Base-by-base conservation (phyloP, 352 stramenopile genomes). In the Globisporangium iwayamae region DNA sequence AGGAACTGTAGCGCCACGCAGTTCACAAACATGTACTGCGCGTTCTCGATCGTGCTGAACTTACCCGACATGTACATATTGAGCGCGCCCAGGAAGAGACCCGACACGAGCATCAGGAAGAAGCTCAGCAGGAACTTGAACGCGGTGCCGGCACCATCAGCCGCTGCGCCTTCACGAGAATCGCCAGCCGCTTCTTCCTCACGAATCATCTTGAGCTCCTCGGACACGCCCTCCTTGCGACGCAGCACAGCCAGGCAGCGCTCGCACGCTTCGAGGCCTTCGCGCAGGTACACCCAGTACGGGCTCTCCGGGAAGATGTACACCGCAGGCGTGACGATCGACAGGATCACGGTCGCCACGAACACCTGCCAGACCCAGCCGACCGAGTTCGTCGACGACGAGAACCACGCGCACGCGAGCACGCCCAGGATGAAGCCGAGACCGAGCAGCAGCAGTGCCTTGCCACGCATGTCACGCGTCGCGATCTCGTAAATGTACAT, bases 401-500 rank as follows among this genome's bases (percentile, higher is more conserved):
- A 87, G 57, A 91, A 91, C 76, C 76, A 93, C 32, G 82, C 73
- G 14, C 75, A 77, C 18, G 79, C 75, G 38, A 89, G 62, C 9
- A 87, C 81, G 34, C 85, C 85, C 2, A 86, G 61, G 57, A 89
- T 73, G 32, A 93, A 92, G 22, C 83, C 82, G 65, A 86, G 69
- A 16, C 82, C 85, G 0, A 95, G 69, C 56, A 92, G 72, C 46
- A 95, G 68, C 60, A 95, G 59, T 46, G 83, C 81, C 70, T 93
- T 93, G 60, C 83, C 78, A 47, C 86, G 84, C 84, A 93, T 93
- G 41, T 93, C 84, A 8, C 75, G 79, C 45, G 86, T 93, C 13
- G 86, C 91, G 51, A 95, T 89, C 65, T 95, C 86, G 69, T 90
- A 95, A 52, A 93, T 90, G 71, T 95, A 95, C 51, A 90, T 83